Evolutionary conservation across 345 rosid genomes (phyloP).

Genomic region (sweet orange (Citrus sinensis)): DVS_A1.0 CM039161.1:21684001-21684500

Average conservation of each 20-base stretch:
- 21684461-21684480: slow-evolving; percentile 23
- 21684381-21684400: slow-evolving; percentile 21
- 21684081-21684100: slow-evolving; percentile 24
- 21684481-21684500: slow-evolving; percentile 31
- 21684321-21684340: slow-evolving; percentile 16
- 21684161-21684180: slow-evolving; percentile 40
- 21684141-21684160: slow-evolving; percentile 32
- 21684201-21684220: slow-evolving; percentile 36
- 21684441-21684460: slow-evolving; percentile 24
- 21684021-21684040: slow-evolving; percentile 15
- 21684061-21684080: slow-evolving; percentile 30
- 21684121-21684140: slow-evolving; percentile 24
- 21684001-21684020: slow-evolving; percentile 30
- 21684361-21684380: slow-evolving; percentile 32
- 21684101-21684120: slow-evolving; percentile 21
- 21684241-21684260: neutral
- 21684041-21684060: slow-evolving; percentile 32
- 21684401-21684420: slow-evolving; percentile 1
- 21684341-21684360: slow-evolving; percentile 23
- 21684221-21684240: slow-evolving; percentile 31
- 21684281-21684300: neutral
- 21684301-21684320: slow-evolving; percentile 17
- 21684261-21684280: neutral
- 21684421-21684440: neutral
- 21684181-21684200: slow-evolving; percentile 31